phyloP scores from a whole-genome alignment of 2,329 filamentous ascomycete species.

The Aspergillus japonicus region DNA sequence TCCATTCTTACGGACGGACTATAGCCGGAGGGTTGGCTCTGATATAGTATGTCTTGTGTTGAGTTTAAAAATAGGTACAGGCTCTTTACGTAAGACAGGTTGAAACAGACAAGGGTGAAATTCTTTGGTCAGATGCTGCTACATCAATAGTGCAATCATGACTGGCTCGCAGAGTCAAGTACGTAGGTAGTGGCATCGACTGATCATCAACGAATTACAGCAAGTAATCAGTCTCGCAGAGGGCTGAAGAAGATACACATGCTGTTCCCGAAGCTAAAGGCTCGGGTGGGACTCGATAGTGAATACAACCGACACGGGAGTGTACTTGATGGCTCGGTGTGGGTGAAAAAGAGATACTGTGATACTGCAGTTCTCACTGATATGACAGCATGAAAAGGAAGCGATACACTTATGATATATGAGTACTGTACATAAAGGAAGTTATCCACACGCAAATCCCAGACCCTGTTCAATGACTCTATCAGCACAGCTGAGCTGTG shows the following conservation, averaged over 20 bases:
- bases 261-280: neutral
- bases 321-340: too few species aligned
- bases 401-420: neutral
- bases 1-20: neutral
- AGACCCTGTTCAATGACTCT: neutral
- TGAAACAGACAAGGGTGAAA: neutral
- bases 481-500: neutral
- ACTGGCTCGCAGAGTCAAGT: too few species aligned
- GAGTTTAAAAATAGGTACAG: neutral
- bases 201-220: too few species aligned
- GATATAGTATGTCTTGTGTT: neutral
- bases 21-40: neutral
- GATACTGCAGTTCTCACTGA: too few species aligned
- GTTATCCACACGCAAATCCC: neutral
- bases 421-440: too few species aligned
- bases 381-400: neutral
- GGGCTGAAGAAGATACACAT: neutral
- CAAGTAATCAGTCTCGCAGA: neutral
- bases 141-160: too few species aligned
- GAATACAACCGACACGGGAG: neutral
- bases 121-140: neutral
- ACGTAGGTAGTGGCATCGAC: too few species aligned
- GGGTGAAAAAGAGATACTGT: too few species aligned
- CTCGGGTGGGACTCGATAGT: neutral
- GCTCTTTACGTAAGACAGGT: slow-evolving; percentile 3